Evolutionary conservation across 306 rosid genomes (phyloP).

Genomic region (Cyamopsis tetragonoloba): DNA sequence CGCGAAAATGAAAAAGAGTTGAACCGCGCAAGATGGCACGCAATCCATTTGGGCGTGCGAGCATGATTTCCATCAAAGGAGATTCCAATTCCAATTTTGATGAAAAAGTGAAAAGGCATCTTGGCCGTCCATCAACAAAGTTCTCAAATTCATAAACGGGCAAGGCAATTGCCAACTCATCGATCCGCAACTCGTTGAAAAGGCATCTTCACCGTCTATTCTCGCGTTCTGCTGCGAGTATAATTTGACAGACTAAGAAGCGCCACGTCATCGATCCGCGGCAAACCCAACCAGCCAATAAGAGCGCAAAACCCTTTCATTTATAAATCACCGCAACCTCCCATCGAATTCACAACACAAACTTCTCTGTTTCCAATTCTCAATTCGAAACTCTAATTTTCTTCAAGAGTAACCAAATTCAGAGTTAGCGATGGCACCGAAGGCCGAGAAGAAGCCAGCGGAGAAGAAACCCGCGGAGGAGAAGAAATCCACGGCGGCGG

Average conservation of each 20-base stretch:
- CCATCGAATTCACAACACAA: neutral
- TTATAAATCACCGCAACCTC: neutral
- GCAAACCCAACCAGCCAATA: conserved; percentile 7
- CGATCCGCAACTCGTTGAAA: neutral
- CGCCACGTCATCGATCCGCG: conserved; percentile 37
- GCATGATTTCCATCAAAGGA: neutral
- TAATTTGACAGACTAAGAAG: neutral
- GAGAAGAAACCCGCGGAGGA: conserved; percentile 67
- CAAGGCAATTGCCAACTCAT: conserved; percentile 1
- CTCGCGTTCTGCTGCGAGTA: rapidly evolving
- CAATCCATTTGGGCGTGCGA: neutral
- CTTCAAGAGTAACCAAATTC: neutral
- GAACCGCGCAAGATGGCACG: too few species aligned
- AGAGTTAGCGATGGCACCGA: conserved; percentile 42
- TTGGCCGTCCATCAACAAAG: neutral
- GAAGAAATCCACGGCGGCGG: conserved; percentile 54
- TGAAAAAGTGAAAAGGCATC: neutral
- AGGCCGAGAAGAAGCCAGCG: conserved; percentile 64
- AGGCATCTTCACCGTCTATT: conserved; percentile 2
- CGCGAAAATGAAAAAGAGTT: neutral
- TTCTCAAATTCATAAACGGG: too few species aligned
- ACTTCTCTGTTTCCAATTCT: rapidly evolving
- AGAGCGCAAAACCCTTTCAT: neutral
- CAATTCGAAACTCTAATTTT: conserved; percentile 10
- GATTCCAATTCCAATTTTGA: neutral